Evolutionary conservation across 371 early-diverging fungal genomes (phyloP), one percentile per base, ranked within the genome.

Genomic region (Syncephalastrum monosporum): DNA sequence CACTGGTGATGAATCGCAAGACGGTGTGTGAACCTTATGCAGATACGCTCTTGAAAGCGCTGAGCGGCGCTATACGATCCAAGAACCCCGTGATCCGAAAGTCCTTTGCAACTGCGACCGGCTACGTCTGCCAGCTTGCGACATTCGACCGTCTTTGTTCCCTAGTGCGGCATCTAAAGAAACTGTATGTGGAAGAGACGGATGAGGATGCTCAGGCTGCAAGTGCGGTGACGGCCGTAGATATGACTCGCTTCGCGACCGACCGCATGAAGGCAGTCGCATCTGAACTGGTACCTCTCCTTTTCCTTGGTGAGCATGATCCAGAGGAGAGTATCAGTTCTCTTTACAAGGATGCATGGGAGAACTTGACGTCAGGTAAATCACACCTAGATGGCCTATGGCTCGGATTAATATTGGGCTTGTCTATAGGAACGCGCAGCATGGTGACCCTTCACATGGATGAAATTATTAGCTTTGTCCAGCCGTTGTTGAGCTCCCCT

Each of bases 261-360:
- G 88, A 91, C 49, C 67, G 77, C 38, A 74, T 90, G 51, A 82
- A 82, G n/a, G 65, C 75, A 0, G 71, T 82, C 25, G 83, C 81
- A 3, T 72, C 82, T 0, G 79, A 77, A 0, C 74, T 92, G 23
- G 70, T 92, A 0, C 94, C 95, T 4, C 75, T 93, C 13, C 84
- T 91, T 0, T 89, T 77, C 59, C 79, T 88, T 59, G 95, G 95
- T 5, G 82, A 83, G 8, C 84, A 85, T 57, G 94, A 94, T 61
- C 67, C 81, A 3, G 81, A 84, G 42, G 77, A 83, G 45, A 60
- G 64, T 4, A 64, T 90, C 33, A 74, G 69, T 5, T 74, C 72
- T 10, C 61, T 86, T 1, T 96, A 94, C 93, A 79, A 78, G 47
- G 80, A 83, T 16, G 88, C 92, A 1, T 96, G 93, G 93, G 92